Base-by-base conservation (phyloP, 495 filamentous ascomycete genomes). In the Astrothelium subdiscretum region DNA sequence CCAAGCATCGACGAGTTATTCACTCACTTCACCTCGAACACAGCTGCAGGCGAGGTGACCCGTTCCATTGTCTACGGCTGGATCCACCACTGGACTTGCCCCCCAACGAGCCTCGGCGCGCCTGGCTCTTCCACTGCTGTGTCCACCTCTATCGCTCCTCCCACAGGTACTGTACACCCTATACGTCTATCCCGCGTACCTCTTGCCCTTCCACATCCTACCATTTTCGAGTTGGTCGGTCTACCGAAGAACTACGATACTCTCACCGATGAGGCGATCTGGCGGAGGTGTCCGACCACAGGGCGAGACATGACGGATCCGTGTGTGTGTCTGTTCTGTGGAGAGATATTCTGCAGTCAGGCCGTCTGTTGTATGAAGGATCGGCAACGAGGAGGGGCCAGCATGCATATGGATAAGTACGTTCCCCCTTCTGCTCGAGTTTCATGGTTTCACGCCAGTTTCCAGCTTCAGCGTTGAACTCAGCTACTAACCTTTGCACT, bases 331-430 rank as follows among this genome's bases (percentile, higher is more conserved):
- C 81, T 99, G 15, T 94, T 96, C 77, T 99, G 94, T 68, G 94
- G 92, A 5, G 92, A 92, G 10, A 87, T 99, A 32, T 92, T 96
- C 73, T 99, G 94, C 76, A 88, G 88, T 20, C 94, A 99, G 75
- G 89, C 87, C 29, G 85, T 91, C 31, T 99, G 94, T 75, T 99
- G 94, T 72, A 82, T 85, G 70, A 85, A 83, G 64, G 78, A 83
- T 63, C 80, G 83, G 58, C 79, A 83, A 63, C 77, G 87, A 63
- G 94, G 95, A 58, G 95, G 94, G 18, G 92, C 88, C 65, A 89
- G 91, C 73, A 88, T 91, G 75, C 94, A 97, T 73, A 81, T 95
- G 78, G 70, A 78, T 62, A 92, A 87, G 92, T 96, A 80, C 71
- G 86, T 83, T 58, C 57, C 64, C 48, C 59, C 20, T 29, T 58